These are phyloP conservation scores for Leccinum incarnatum DNA, from an alignment of 768 basidiomycete genomes.

Conservation along the genomic window DNA sequence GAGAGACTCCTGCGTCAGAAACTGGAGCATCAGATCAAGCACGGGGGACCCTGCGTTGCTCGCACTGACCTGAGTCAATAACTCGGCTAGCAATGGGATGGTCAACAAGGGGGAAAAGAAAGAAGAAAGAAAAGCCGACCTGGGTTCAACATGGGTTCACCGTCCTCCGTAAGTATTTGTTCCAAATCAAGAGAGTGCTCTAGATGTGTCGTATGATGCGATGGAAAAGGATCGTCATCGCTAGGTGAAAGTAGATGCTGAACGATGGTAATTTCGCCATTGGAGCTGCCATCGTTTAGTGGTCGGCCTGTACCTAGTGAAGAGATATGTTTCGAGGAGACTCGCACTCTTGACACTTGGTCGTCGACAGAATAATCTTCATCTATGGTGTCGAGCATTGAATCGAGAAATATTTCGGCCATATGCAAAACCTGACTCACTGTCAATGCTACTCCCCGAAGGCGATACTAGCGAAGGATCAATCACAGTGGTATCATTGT, in stretches of 20 bases:
- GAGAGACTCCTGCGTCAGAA: slow-evolving; percentile 51
- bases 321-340: slow-evolving; percentile 10
- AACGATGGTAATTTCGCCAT: slow-evolving; percentile 16
- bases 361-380: slow-evolving; percentile 22
- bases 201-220: slow-evolving; percentile 20
- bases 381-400: slow-evolving; percentile 35
- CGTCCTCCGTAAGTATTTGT: slow-evolving; percentile 60
- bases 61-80: slow-evolving; percentile 56
- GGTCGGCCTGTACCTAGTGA: slow-evolving; percentile 10
- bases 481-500: slow-evolving; percentile 29
- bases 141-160: slow-evolving; percentile 66
- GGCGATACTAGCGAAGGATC: slow-evolving; percentile 38
- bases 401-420: slow-evolving; percentile 32
- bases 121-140: slow-evolving; percentile 41
- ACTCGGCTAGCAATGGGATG: slow-evolving; percentile 39
- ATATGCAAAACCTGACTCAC: slow-evolving; percentile 21
- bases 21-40: slow-evolving; percentile 30
- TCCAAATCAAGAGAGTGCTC: slow-evolving; percentile 46
- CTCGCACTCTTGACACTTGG: slow-evolving; percentile 4
- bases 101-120: slow-evolving; percentile 5
- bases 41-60: slow-evolving; percentile 8
- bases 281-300: slow-evolving; percentile 6
- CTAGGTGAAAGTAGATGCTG: slow-evolving; percentile 22
- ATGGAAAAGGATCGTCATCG: slow-evolving; percentile 27
- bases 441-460: slow-evolving; percentile 13